These are phyloP conservation scores for Penicillium sp. DNA, from an alignment of 2,329 filamentous ascomycete species.

Conservation along the genomic window DNA sequence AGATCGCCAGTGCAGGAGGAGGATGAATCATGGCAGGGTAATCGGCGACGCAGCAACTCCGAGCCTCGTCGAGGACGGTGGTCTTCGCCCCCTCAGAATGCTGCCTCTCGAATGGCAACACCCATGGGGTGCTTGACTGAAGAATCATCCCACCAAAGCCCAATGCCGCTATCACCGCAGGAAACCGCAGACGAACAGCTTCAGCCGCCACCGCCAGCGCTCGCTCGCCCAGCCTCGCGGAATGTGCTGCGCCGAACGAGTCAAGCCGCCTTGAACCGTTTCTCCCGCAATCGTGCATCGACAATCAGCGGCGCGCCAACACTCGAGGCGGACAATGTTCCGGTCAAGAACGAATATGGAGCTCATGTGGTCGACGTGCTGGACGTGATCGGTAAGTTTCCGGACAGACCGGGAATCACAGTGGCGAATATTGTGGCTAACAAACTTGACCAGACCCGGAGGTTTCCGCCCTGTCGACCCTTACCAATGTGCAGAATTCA, in stretches of 20 bases:
- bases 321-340: slow-evolving; percentile 9
- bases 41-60: slow-evolving; percentile 44
- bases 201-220: slow-evolving; percentile 16
- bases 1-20: slow-evolving; percentile 24
- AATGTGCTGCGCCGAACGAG: slow-evolving; percentile 37
- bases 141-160: slow-evolving; percentile 29
- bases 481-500: slow-evolving; percentile 89
- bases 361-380: slow-evolving; percentile 66
- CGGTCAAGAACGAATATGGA: slow-evolving; percentile 54
- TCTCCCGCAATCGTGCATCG: slow-evolving; percentile 37
- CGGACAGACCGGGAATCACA: no score
- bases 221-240: slow-evolving; percentile 18
- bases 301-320: slow-evolving; percentile 30
- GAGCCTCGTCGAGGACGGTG: slow-evolving; percentile 41
- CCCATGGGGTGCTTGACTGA: slow-evolving; percentile 35
- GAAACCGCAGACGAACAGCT: slow-evolving; percentile 13
- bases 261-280: slow-evolving; percentile 31
- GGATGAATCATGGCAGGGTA: slow-evolving; percentile 30
- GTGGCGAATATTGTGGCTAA: not conserved
- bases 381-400: slow-evolving; percentile 64
- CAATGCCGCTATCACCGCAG: slow-evolving; percentile 6
- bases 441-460: slow-evolving; percentile 65
- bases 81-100: slow-evolving; percentile 28
- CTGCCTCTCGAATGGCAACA: slow-evolving; percentile 24
- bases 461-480: slow-evolving; percentile 76